Evolutionary conservation across 1,284 basidiomycete genomes (phyloP).

Genomic region (Cutaneotrichosporon sp.): DNA sequence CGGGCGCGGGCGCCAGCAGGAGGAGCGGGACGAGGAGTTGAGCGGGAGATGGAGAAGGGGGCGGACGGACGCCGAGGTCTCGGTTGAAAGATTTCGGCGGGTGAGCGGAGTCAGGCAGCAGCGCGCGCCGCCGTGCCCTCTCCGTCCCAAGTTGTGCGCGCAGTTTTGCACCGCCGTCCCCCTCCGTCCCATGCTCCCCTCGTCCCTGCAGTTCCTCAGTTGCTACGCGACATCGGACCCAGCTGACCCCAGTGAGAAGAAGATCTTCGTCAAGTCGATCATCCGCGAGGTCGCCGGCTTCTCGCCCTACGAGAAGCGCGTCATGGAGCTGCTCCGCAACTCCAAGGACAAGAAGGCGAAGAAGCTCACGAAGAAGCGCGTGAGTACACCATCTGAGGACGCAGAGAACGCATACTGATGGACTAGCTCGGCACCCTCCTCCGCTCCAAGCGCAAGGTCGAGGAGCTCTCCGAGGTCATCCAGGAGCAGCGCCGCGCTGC

Average conservation of each 20-base stretch:
- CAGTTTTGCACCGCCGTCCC: neutral
- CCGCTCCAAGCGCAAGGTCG: conserved; percentile 96
- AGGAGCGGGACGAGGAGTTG: neutral
- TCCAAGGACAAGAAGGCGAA: conserved; percentile 99
- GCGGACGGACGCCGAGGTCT: no score
- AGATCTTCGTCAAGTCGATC: conserved; percentile 86
- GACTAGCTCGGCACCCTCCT: conserved; percentile 91
- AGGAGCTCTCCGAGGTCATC: conserved; percentile 88
- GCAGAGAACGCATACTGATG: neutral
- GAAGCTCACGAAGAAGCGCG: conserved; percentile 97
- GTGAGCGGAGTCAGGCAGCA: no score
- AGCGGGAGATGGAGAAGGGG: neutral
- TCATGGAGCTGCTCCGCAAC: conserved; percentile 99
- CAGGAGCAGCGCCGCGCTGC: conserved; percentile 60
- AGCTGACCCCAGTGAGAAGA: conserved; percentile 60
- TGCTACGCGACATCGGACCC: neutral
- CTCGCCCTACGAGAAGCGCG: conserved; percentile 96
- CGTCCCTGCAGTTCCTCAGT: neutral
- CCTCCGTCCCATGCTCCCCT: neutral
- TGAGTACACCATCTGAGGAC: conserved; percentile 55
- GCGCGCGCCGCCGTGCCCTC: no score
- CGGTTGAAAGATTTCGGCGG: neutral
- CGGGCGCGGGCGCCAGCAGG: neutral
- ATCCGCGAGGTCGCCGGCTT: conserved; percentile 96
- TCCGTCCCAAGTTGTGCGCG: no score